Conservation (phyloP, 2,329 filamentous ascomycete species). For the Harringtonia lauricola region DNA sequence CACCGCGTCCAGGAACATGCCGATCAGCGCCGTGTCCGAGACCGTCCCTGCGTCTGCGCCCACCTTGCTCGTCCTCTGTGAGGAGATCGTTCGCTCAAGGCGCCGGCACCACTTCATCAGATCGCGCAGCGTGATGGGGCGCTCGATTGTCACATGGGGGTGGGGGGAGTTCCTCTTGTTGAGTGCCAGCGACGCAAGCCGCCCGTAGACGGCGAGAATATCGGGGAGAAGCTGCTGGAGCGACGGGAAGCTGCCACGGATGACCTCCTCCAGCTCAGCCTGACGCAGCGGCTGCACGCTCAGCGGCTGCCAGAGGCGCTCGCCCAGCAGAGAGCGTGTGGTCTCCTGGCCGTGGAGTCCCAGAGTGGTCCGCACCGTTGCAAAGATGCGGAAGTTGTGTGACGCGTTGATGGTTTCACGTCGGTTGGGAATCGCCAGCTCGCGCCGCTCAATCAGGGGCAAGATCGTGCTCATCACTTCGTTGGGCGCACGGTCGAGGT, state of each 20-base stretch:
- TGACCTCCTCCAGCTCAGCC: conserved; percentile 63
- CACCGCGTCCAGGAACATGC: conserved; percentile 86
- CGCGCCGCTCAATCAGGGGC: conserved; percentile 84
- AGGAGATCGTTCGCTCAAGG: conserved; percentile 59
- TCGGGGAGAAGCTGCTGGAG: conserved; percentile 51
- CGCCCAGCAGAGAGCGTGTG: conserved; percentile 65
- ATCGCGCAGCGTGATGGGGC: conserved; percentile 51
- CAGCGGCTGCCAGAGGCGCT: conserved; percentile 78
- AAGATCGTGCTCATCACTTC: conserved; percentile 90
- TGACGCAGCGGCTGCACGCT: conserved; percentile 54
- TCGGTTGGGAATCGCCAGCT: conserved; percentile 79
- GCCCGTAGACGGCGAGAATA: conserved; percentile 47
- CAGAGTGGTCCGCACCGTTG: conserved; percentile 71
- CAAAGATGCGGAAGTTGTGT: conserved; percentile 80
- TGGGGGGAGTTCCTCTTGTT: neutral
- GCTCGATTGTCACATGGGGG: conserved; percentile 26
- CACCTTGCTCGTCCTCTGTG: conserved; percentile 47
- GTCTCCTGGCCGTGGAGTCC: conserved; percentile 58
- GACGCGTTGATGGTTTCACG: conserved; percentile 77
- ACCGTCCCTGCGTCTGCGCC: conserved; percentile 46
- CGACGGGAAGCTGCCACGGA: conserved; percentile 58
- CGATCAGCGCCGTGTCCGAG: conserved; percentile 60
- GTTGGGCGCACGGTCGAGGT: conserved; percentile 86
- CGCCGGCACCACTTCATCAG: conserved; percentile 86
- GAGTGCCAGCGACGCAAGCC: conserved; percentile 27